Conservation (phyloP, 177 flowering plant genomes). For the Tripterygium wilfordii region DNA sequence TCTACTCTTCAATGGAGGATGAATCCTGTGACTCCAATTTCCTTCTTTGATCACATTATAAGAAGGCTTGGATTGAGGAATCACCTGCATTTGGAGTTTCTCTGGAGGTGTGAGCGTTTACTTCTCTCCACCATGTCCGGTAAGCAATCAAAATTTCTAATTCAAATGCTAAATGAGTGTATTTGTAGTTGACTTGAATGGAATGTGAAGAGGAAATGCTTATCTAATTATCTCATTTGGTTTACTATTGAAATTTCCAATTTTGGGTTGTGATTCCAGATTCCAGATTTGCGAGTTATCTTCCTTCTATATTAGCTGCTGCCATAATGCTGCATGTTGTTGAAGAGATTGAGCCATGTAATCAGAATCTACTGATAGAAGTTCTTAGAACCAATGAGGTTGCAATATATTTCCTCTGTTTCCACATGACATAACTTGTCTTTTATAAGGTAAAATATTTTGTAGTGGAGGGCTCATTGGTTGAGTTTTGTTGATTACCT, state of each 20-base stretch:
- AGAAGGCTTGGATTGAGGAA: constrained; percentile 39
- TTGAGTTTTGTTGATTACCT: neutral
- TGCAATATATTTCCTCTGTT: neutral
- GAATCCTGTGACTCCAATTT: constrained; percentile 51
- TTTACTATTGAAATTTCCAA: neutral
- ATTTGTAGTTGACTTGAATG: neutral
- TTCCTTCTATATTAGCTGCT: constrained; percentile 60
- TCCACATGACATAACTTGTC: neutral
- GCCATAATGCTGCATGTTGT: constrained; percentile 63
- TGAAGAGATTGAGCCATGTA: constrained; percentile 45
- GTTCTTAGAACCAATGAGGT: constrained; percentile 54
- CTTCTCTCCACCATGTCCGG: constrained; percentile 42
- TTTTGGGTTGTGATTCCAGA: constrained; percentile 32
- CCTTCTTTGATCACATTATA: constrained; percentile 35
- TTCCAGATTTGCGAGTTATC: constrained; percentile 38
- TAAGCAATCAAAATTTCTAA: constrained; percentile 10
- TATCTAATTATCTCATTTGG: neutral
- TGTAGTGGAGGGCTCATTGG: neutral
- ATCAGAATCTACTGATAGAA: constrained; percentile 46
- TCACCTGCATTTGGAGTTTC: constrained; percentile 28
- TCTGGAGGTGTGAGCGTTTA: constrained; percentile 34
- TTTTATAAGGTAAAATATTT: neutral
- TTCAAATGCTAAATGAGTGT: neutral
- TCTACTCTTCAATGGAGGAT: constrained; percentile 53
- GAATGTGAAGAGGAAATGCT: too few species aligned